Conservation (phyloP, 2,329 filamentous ascomycete genomes). For the Bipolaris zeicola region DNA sequence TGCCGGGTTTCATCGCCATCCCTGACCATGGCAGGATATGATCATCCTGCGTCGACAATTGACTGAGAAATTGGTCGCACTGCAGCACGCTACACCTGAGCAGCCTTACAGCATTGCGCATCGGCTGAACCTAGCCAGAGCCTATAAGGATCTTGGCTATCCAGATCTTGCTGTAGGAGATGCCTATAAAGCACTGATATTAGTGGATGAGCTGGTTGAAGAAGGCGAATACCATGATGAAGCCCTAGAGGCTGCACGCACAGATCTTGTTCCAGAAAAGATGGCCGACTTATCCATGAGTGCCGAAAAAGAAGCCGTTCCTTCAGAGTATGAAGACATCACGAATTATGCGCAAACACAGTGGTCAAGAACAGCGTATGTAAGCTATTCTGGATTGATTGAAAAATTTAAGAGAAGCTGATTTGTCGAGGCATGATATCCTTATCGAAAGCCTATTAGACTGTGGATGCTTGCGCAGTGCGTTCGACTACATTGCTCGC, state of each 20-base stretch:
- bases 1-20: background rate
- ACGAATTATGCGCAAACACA: slow-evolving; percentile 26
- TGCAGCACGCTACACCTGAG: slow-evolving; percentile 30
- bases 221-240: slow-evolving; percentile 81
- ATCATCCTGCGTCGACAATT: slow-evolving; percentile 18
- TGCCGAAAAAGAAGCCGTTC: background rate
- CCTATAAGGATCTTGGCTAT: slow-evolving; percentile 78
- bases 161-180: slow-evolving; percentile 89
- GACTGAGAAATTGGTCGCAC: slow-evolving; percentile 26
- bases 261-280: slow-evolving; percentile 25
- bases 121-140: slow-evolving; percentile 67
- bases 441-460: slow-evolving; percentile 61
- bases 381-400: slow-evolving; percentile 7
- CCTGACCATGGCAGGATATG: slow-evolving; percentile 5
- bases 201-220: slow-evolving; percentile 79
- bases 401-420: slow-evolving; percentile 5
- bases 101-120: slow-evolving; percentile 48
- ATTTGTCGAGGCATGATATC: slow-evolving; percentile 35
- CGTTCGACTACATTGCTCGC: slow-evolving; percentile 67
- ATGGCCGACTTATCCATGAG: slow-evolving; percentile 13
- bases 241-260: slow-evolving; percentile 60
- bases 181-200: slow-evolving; percentile 85
- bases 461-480: slow-evolving; percentile 71
- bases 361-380: slow-evolving; percentile 41
- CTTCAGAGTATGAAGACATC: slow-evolving; percentile 17